Conservation (phyloP, 129 eudicot species). For the Helianthus tuberosus region DNA sequence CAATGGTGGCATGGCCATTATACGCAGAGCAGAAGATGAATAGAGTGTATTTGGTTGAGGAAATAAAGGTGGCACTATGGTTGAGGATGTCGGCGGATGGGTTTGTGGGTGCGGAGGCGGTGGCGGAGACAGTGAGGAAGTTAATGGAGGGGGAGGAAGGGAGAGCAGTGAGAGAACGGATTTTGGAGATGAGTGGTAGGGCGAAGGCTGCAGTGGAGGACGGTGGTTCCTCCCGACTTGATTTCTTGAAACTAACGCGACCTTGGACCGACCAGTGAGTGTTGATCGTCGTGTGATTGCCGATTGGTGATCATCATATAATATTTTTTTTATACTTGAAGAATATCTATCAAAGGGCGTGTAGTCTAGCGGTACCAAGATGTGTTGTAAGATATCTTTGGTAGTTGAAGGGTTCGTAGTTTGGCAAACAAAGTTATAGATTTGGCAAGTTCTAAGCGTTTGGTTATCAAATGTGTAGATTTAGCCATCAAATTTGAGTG, state of each 20-base stretch:
- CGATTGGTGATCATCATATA: too few relatives aligned
- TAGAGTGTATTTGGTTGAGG: slow-evolving; percentile 52
- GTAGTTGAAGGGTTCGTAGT: too few relatives aligned
- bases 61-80: slow-evolving; percentile 47
- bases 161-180: slow-evolving; percentile 10
- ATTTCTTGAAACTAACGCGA: background rate
- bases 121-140: slow-evolving; percentile 29
- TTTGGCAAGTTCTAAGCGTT: too few relatives aligned
- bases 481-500: too few relatives aligned
- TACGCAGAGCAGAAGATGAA: slow-evolving; percentile 74
- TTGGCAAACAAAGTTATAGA: too few relatives aligned
- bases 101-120: slow-evolving; percentile 10
- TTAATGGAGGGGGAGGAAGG: slow-evolving; percentile 37
- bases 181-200: slow-evolving; percentile 20
- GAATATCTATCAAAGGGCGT: too few relatives aligned
- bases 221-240: slow-evolving; percentile 23
- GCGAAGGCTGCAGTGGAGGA: slow-evolving; percentile 30
- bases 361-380: too few relatives aligned
- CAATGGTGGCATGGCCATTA: slow-evolving; percentile 74
- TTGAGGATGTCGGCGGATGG: slow-evolving; percentile 37
- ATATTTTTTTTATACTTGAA: too few relatives aligned
- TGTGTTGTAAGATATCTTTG: too few relatives aligned
- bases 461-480: too few relatives aligned
- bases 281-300: too few relatives aligned
- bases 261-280: background rate